Evolutionary conservation across 1,284 basidiomycete species (phyloP).

Genomic region (Sanghuangporus baumii): DNA sequence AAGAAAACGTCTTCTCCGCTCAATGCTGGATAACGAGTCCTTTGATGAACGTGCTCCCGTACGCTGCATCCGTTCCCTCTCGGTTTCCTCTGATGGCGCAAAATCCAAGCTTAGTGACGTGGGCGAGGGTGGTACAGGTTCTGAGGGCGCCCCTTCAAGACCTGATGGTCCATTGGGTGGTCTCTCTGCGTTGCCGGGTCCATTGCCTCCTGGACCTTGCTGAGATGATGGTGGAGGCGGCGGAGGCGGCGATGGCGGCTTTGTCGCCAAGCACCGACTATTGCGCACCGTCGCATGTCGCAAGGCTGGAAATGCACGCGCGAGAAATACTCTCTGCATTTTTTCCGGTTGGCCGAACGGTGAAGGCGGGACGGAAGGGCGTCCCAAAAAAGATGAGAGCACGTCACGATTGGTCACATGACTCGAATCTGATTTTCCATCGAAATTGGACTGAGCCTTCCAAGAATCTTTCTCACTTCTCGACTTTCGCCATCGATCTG

Average conservation of each 20-base stretch:
- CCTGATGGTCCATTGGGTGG: slow-evolving; percentile 5
- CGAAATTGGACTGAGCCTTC: background rate
- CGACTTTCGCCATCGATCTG: background rate
- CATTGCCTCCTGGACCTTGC: background rate
- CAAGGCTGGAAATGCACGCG: background rate
- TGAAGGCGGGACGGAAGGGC: background rate
- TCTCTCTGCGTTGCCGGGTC: background rate
- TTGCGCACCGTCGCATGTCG: background rate
- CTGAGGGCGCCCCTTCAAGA: background rate
- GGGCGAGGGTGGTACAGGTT: slow-evolving; percentile 9
- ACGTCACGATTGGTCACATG: no score
- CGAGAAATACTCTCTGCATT: slow-evolving; percentile 4
- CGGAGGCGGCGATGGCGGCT: slow-evolving; percentile 4
- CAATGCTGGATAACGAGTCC: slow-evolving; percentile 66
- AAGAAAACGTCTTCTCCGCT: slow-evolving; percentile 55
- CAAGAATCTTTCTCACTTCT: background rate
- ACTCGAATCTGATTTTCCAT: background rate
- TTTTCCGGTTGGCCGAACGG: background rate
- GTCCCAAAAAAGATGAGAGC: background rate
- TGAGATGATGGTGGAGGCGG: background rate
- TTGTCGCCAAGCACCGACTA: slow-evolving; percentile 24
- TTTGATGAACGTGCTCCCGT: slow-evolving; percentile 73
- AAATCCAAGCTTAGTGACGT: slow-evolving; percentile 47
- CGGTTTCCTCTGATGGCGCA: slow-evolving; percentile 37
- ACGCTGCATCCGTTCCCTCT: slow-evolving; percentile 31